Conservation (phyloP, 345 rosid genomes). For the Angophora floribunda region DNA sequence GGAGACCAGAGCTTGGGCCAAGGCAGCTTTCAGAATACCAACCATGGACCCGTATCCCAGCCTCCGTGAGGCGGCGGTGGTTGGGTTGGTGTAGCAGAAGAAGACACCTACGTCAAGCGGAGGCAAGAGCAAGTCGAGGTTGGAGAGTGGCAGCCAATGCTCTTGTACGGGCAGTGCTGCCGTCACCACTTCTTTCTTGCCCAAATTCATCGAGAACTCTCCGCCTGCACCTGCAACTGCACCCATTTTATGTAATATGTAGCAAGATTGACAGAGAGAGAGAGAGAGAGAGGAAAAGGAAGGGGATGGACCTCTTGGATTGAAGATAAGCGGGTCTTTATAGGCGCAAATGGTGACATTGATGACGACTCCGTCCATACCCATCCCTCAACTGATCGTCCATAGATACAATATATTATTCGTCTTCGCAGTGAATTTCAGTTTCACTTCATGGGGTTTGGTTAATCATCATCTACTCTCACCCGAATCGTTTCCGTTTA, state of each 20-base stretch:
- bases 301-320: neutral
- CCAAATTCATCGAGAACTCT: conserved; percentile 8
- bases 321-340: neutral
- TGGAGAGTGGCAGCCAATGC: conserved; percentile 77
- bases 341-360: neutral
- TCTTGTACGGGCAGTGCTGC: conserved; percentile 57
- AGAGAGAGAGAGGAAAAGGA: neutral
- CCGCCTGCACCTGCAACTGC: neutral
- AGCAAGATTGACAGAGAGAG: neutral
- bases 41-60: conserved; percentile 14
- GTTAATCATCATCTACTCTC: neutral
- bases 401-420: too few relatives aligned
- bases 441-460: neutral
- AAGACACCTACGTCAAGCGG: conserved; percentile 51
- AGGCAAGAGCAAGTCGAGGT: conserved; percentile 81
- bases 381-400: too few relatives aligned
- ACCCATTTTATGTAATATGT: neutral
- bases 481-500: neutral
- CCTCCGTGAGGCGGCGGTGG: neutral
- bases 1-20: conserved; percentile 52
- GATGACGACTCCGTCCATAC: neutral
- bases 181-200: conserved; percentile 50
- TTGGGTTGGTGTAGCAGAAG: conserved; percentile 46
- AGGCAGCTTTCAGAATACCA: conserved; percentile 34
- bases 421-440: too few relatives aligned